Conservation (phyloP, 306 rosid genomes). For the Inga laurina region DNA sequence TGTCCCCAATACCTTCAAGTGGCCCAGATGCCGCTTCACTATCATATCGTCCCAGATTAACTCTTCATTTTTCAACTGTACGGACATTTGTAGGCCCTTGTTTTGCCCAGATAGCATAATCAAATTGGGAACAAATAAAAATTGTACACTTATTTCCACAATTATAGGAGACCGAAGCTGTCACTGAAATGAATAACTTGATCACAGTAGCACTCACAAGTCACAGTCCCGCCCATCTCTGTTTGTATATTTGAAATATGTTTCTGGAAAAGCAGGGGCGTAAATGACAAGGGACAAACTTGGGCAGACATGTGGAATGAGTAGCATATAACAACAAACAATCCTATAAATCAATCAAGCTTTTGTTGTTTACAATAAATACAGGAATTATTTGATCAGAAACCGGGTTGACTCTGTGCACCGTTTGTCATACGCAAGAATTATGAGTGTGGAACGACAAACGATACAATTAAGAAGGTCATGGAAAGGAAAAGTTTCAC, state of each 20-base stretch:
- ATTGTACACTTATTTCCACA: too few relatives aligned
- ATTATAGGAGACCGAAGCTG: too few relatives aligned
- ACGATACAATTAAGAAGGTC: slow-evolving; percentile 15
- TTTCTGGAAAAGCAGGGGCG: neutral
- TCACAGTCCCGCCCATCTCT: neutral
- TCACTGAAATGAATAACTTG: too few relatives aligned
- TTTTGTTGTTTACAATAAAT: neutral
- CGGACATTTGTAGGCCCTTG: too few relatives aligned
- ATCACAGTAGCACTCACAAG: too few relatives aligned
- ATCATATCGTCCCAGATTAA: neutral
- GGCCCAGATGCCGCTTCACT: neutral
- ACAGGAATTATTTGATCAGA: neutral
- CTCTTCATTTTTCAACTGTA: neutral
- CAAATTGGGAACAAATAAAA: too few relatives aligned
- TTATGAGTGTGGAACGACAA: slow-evolving; percentile 16
- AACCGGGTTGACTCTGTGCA: neutral
- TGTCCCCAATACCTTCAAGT: neutral
- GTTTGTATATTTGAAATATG: neutral
- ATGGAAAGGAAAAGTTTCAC: neutral
- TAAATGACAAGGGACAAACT: neutral
- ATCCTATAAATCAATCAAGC: neutral
- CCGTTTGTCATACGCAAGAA: neutral
- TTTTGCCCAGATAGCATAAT: too few relatives aligned
- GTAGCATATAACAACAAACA: neutral
- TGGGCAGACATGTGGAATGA: neutral